phyloP scores from a whole-genome alignment of 1,284 basidiomycete species.

The Cerrena zonata region DNA sequence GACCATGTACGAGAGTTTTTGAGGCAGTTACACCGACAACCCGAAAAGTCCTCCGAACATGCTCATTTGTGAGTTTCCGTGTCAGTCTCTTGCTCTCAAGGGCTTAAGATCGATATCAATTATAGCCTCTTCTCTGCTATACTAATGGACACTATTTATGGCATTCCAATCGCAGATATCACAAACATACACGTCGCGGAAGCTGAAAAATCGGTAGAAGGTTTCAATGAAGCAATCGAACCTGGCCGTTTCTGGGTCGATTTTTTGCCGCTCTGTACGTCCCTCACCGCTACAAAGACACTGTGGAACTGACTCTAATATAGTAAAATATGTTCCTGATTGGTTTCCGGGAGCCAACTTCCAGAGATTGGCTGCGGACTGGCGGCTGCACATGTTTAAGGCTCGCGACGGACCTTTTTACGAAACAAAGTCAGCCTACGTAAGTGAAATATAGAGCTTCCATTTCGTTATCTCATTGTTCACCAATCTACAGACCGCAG shows the following conservation, averaged over 20 bases:
- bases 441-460: not conserved
- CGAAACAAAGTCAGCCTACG: constrained; percentile 4
- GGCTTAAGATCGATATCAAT: not conserved
- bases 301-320: not conserved
- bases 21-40: constrained; percentile 9
- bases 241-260: constrained; percentile 17
- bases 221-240: not conserved
- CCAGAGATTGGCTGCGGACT: constrained; percentile 18
- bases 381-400: constrained; percentile 6
- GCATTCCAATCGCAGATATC: not conserved
- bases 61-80: not conserved
- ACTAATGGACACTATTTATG: not conserved
- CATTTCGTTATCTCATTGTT: not conserved
- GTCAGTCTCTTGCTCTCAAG: not conserved
- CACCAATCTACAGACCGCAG: not conserved
- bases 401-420: constrained; percentile 6
- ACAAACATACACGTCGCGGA: not conserved
- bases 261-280: constrained; percentile 9
- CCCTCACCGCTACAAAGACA: not conserved
- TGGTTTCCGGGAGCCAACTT: constrained; percentile 27
- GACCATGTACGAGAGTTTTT: constrained; percentile 31
- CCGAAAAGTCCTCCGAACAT: not conserved
- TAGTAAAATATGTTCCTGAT: constrained; percentile 17
- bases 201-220: constrained; percentile 2
- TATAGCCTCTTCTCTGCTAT: constrained; percentile 2